Conservation (phyloP, 306 rosid genomes). For the Lablab purpureus region DNA sequence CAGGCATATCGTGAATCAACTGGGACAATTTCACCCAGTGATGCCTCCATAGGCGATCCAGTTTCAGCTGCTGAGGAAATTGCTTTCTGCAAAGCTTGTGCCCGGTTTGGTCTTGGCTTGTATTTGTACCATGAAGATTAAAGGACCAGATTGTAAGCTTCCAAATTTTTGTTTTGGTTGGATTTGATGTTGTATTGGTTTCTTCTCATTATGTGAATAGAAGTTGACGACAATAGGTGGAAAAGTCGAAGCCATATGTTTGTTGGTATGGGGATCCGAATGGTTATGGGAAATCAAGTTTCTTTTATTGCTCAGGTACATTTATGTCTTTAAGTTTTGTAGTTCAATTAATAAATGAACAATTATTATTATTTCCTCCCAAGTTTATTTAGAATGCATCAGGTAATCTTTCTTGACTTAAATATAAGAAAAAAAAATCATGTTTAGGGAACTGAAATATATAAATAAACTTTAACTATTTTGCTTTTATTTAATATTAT, state of each 20-base stretch:
- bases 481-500: no score
- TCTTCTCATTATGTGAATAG: slow-evolving; percentile 43
- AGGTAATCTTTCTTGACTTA: no score
- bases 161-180: slow-evolving; percentile 37
- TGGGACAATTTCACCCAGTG: slow-evolving; percentile 75
- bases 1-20: slow-evolving; percentile 97
- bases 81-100: slow-evolving; percentile 97
- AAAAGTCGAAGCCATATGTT: slow-evolving; percentile 39
- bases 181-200: slow-evolving; percentile 24
- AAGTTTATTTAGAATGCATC: no score
- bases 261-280: slow-evolving; percentile 26
- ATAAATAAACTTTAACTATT: no score
- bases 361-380: not conserved
- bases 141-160: slow-evolving; percentile 39
- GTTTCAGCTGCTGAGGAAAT: slow-evolving; percentile 97
- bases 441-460: no score
- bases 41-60: slow-evolving; percentile 65
- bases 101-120: slow-evolving; percentile 98
- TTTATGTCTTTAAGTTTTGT: slow-evolving; percentile 21
- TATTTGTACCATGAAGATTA: slow-evolving; percentile 87
- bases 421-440: no score
- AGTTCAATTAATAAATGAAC: slow-evolving; percentile 12
- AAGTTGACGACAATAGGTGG: slow-evolving; percentile 31
- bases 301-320: slow-evolving; percentile 13
- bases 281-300: slow-evolving; percentile 26